Evolutionary conservation across 441 rosid species (phyloP), one percentile per base, ranked within the genome.

Genomic region (Bocquillonia castaneifolia): DNA sequence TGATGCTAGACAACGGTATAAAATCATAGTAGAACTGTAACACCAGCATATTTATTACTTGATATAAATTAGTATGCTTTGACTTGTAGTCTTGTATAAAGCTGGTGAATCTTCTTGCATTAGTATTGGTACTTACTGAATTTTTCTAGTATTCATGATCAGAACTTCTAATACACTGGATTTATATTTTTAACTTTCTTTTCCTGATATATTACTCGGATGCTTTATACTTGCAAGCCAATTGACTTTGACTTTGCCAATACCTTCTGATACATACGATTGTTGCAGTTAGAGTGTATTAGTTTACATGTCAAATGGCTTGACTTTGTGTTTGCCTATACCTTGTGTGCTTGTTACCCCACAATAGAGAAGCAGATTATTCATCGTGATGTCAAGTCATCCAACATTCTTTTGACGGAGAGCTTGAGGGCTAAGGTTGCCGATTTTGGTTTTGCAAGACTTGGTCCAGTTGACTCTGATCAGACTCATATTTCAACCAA

Each of bases 311-410:
- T 36, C 40, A n/a, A 12, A 28, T 55, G 14, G 36, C 25, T 56
- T 28, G 22, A 56, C 29, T 58, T 48, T 31, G 20, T 70, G 36
- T 62, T 53, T 55, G 25, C 5, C 34, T 63, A 6, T 10, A 1
- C 13, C 71, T 28, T 57, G 12, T 60, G 9, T 48, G n/a, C 57
- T 31, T 40, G 59, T 58, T 56, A 50, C 65, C 6, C 63, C 51
- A 64, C 36, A 67, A 76, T 81, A 93, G 99, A 87, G 78, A 93
- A 85, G 77, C 97, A 86, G 73, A 91, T 93, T 32, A 93, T 93
- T 68, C 98, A 93, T 69, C 80, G 98, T 76, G 97, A 91, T 69
- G 85, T 91, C 29, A 93, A 93, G 77, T 88, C 99, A 52, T 91
- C 97, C 79, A 89, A 91, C 86, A 87, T 91, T 79, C 96, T 93